Evolutionary conservation across 257 asterid genomes (phyloP), one percentile per base, ranked within the genome.

Genomic region (Gynochthodes officinalis): DNA sequence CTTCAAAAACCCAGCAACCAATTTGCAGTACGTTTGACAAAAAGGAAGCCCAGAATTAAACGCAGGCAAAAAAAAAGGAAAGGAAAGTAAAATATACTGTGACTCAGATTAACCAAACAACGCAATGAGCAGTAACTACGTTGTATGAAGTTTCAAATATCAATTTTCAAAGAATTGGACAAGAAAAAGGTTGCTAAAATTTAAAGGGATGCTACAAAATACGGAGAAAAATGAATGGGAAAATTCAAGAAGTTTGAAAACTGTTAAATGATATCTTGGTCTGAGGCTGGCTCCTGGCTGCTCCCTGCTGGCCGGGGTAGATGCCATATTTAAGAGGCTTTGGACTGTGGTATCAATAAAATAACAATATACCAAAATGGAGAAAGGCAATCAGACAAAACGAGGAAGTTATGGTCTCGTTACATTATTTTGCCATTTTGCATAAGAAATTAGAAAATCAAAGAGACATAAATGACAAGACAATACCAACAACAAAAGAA

Each of bases 201-300:
- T 3, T 30, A 37, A 40, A 64, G 71, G n/a, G n/a, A n/a, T n/a
- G n/a, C n/a, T n/a, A n/a, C n/a, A n/a, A n/a, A n/a, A n/a, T n/a
- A 37, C 5, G 35, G 3, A 11, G n/a, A 16, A 7, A 32, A 19
- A 32, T 12, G 1, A 49, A 7, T 21, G 18, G 18, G 32, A 72
- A 62, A 48, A 30, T 30, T 61, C 28, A 1, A 61, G 72, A 65
- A 73, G 67, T 39, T 63, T 73, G 55, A 67, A 27, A 54, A 37
- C 46, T 30, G 14, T 25, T 48, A 28, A 15, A 4, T 4, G 53
- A 2, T 25, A 5, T 39, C 1, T 7, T 19, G 3, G 28, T 18
- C 7, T 39, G 15, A 1, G 25, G 63, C 30, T 19, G 61, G 15
- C 52, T 58, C 39, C 14, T 6, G 63, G 19, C 61, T 15, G 4